phyloP scores from a whole-genome alignment of 1,284 basidiomycete species.

The Erythrobasidium hasegawianum region DNA sequence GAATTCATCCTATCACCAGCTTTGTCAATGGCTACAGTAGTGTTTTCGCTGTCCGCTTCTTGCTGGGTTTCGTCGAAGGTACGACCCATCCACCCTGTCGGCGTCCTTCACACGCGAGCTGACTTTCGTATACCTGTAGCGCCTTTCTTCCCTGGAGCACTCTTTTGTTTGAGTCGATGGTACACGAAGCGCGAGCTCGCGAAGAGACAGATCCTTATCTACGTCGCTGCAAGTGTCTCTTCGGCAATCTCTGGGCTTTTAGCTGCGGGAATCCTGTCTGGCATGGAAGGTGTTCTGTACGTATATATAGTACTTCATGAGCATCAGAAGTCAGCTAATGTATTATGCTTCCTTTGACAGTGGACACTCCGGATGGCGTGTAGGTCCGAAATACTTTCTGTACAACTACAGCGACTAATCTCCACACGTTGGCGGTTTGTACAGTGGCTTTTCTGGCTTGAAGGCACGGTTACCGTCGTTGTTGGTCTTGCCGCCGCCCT shows the following conservation, averaged over 20 bases:
- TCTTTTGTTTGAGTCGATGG: slow-evolving; percentile 15
- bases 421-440: no score
- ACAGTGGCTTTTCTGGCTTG: slow-evolving; percentile 38
- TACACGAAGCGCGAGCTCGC: slow-evolving; percentile 19
- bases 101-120: not conserved
- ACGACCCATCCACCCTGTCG: not conserved
- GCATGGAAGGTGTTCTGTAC: slow-evolving; percentile 11
- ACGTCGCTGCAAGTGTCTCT: slow-evolving; percentile 9
- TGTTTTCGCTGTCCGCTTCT: slow-evolving; percentile 15
- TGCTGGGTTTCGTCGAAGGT: slow-evolving; percentile 14
- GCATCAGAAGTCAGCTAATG: not conserved
- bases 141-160: slow-evolving; percentile 20
- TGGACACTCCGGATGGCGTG: not conserved
- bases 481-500: slow-evolving; percentile 29
- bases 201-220: slow-evolving; percentile 12
- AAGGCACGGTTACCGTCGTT: slow-evolving; percentile 35
- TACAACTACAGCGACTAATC: no score
- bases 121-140: slow-evolving; percentile 1
- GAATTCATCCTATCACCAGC: not conserved
- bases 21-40: not conserved
- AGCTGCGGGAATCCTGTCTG: slow-evolving; percentile 8
- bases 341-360: not conserved
- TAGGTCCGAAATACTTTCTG: no score
- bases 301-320: not conserved
- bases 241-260: slow-evolving; percentile 8